A percentile compares a stretch with the other conserved stretches of the same genome.
These are phyloP conservation scores for Penicillium sp. DNA, from an alignment of 2,329 filamentous ascomycete species.

Conservation along the genomic window DNA sequence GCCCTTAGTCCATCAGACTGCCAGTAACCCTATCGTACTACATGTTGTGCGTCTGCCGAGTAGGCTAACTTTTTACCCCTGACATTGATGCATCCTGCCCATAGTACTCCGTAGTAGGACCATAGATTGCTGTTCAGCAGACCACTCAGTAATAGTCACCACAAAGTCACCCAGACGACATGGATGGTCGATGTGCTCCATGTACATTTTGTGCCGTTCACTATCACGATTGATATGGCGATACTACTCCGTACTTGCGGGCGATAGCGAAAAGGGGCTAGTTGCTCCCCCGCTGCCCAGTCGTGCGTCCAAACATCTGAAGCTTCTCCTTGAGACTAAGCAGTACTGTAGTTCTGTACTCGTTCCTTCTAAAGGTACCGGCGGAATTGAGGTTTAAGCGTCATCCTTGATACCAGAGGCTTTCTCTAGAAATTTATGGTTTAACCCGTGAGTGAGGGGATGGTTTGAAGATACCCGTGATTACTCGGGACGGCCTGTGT, in stretches of 20 bases:
- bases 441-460: no score
- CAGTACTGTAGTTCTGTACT: no score
- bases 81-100: background rate
- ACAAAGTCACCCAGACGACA: background rate
- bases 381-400: no score
- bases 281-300: background rate
- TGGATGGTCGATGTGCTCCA: background rate
- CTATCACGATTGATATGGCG: background rate
- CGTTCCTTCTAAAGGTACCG: no score
- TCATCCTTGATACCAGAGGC: no score
- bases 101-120: background rate
- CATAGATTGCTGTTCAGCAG: background rate
- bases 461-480: no score
- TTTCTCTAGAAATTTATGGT: no score
- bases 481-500: no score
- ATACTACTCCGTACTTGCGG: background rate
- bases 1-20: background rate
- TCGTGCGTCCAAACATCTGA: no score
- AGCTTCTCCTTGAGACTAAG: no score
- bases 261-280: background rate
- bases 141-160: background rate
- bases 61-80: constrained; percentile 1
- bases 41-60: background rate
- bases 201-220: constrained; percentile 1
- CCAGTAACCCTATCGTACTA: background rate